Base-by-base conservation (phyloP, 306 rosid species). In the Vigna trinervia region DNA sequence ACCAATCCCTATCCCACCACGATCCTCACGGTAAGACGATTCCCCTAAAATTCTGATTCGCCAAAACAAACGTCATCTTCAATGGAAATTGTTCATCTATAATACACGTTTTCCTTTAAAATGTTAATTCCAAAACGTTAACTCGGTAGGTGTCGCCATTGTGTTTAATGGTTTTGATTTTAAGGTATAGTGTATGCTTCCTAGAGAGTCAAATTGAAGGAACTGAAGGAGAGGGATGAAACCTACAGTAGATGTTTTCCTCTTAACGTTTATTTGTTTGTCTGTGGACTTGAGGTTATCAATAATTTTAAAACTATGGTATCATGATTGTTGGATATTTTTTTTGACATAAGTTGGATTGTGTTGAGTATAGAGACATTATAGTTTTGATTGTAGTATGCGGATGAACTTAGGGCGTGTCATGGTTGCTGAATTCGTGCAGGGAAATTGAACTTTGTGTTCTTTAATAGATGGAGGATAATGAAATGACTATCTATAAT, bases 21-120 rank as follows among this genome's bases (percentile, higher is more conserved):
- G 84, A 84, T 20, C 69, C 78, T 79, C 52, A 43, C 62, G 98
- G 98, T 93, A 84, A 81, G 39, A 28, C 12, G 69, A 74, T 71
- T 77, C 59, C 28, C 43, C 69, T 1, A 52, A 80, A 67, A 5
- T 69, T 39, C 17, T n/a, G 12, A 23, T 73, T 79, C 30, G 59
- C 12, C 62, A 14, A 7, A 36, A 36, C 45, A 28, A 23, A 38
- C 76, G 5, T 10, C 5, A 20, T 73, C 30, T 48, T 38, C 53
- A 66, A 62, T 62, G 19, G 19, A 45, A 58, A 20, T 50, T 8
- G 11, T 75, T 34, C 22, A 6, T 45, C 0, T 36, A 1, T 48
- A 47, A 14, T 60, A 4, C 36, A 61, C 11, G 14, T 51, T 51
- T 62, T n/a, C 11, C 5, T 71, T 62, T 36, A 34, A 5, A 34